Percentiles rank a stretch among this genome's conserved stretches.
Conservation (phyloP, 2,329 filamentous ascomycete genomes). For the Arthrobotrys conoides region DNA sequence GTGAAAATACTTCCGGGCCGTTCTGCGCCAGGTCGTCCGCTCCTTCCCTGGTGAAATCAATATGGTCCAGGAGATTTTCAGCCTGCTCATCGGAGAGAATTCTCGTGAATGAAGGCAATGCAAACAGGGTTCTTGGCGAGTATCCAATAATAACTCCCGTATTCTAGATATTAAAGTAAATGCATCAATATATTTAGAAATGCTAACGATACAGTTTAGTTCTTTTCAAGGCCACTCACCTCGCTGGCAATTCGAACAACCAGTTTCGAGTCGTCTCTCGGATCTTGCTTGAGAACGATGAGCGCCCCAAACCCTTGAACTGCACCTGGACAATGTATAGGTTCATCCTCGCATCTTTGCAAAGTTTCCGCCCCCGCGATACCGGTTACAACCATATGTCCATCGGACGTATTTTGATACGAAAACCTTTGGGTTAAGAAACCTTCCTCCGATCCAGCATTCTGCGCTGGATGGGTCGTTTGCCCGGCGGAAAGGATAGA, state of each 20-base stretch:
- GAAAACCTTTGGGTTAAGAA: constrained; percentile 82
- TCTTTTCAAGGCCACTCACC: constrained; percentile 73
- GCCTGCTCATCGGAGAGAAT: constrained; percentile 86
- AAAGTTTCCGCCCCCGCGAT: constrained; percentile 76
- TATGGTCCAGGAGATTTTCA: constrained; percentile 85
- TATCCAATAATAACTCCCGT: constrained; percentile 81
- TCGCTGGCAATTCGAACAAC: constrained; percentile 63
- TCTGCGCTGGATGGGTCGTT: constrained; percentile 34
- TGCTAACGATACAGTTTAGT: constrained; percentile 69
- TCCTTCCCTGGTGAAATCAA: constrained; percentile 89
- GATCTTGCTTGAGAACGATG: constrained; percentile 75
- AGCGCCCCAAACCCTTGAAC: constrained; percentile 85
- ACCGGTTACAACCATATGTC: constrained; percentile 86
- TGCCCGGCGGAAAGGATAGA: constrained; percentile 38
- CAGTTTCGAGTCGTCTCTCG: constrained; percentile 70
- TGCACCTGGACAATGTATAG: constrained; percentile 87
- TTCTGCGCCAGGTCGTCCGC: constrained; percentile 81
- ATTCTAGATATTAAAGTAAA: constrained; percentile 71
- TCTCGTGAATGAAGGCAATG: constrained; percentile 81
- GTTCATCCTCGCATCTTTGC: constrained; percentile 89
- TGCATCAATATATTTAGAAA: constrained; percentile 1
- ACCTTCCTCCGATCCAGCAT: constrained; percentile 65
- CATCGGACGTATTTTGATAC: constrained; percentile 81
- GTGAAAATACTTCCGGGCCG: constrained; percentile 87
- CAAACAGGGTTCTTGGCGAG: constrained; percentile 81